Base-by-base conservation (phyloP, 495 filamentous ascomycete genomes). In the Echria macrotheca region DNA sequence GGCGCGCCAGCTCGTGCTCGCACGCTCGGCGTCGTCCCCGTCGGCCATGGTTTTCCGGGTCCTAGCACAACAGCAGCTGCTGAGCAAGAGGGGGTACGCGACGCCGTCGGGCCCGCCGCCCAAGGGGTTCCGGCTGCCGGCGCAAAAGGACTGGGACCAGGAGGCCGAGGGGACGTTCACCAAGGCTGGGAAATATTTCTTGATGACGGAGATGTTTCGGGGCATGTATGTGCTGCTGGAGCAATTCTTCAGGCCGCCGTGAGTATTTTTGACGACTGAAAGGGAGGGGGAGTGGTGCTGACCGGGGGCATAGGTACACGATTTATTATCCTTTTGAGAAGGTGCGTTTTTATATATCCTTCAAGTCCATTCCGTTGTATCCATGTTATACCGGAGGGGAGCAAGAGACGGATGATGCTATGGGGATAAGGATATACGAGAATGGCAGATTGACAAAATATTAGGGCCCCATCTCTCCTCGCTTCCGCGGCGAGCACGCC, bases 271-370 rank as follows among this genome's bases (percentile, higher is more conserved):
- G 14, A 14, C 3, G 9, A 6, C 7, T 50, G 37, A 47, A 11
- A 4, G n/a, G 14, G 1, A 21, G 19, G 14, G 4, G 15, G 0
- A 2, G 19, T n/a, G 24, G 17, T 15, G 18, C 2, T 29, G 5
- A 6, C 17, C 26, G 12, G 9, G 15, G 37, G 21, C 25, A 8
- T 52, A 95, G 89, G 40, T 96, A 97, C 65, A 98, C 93, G 14
- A 98, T 98, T 65, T 95, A 84, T 74, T 98, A 98, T 63, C 93
- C 93, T 25, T 98, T 96, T 71, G 93, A 98, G 66, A 98, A 98
- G 78, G 78, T 80, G 65, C 38, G 63, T 66, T 35, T 21, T 11
- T n/a, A n/a, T n/a, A n/a, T n/a, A n/a, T n/a, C n/a, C n/a, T n/a
- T n/a, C n/a, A n/a, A n/a, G n/a, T n/a, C n/a, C n/a, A n/a, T n/a